Percentiles rank a stretch among this genome's conserved stretches.
Evolutionary conservation across 1,139 yeast species (phyloP).

Genomic region (Kurtzmaniella natalensis): DNA sequence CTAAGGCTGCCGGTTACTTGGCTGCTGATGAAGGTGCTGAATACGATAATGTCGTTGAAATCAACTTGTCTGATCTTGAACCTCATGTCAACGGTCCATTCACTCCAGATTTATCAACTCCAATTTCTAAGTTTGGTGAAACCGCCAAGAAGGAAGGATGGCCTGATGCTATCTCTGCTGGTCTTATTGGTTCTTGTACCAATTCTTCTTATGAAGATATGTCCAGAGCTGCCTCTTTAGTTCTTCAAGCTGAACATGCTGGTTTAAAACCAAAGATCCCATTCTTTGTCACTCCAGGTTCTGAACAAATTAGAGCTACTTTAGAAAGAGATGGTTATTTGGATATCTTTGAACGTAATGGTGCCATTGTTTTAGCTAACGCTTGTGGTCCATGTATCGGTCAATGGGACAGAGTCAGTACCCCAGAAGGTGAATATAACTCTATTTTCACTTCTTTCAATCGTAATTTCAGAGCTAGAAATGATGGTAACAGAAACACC

Average conservation of each 20-base stretch:
- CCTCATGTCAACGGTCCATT: conserved; percentile 94
- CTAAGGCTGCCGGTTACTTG: conserved; percentile 59
- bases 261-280: conserved; percentile 93
- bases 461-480: conserved; percentile 95
- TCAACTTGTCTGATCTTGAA: conserved; percentile 69
- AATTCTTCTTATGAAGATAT: conserved; percentile 97
- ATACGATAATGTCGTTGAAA: conserved; percentile 80
- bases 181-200: conserved; percentile 96
- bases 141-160: conserved; percentile 66
- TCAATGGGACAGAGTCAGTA: conserved; percentile 88
- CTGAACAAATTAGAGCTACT: conserved; percentile 98
- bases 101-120: conserved; percentile 91
- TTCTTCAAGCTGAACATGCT: conserved; percentile 74
- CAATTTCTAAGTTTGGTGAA: conserved; percentile 65
- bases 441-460: conserved; percentile 94
- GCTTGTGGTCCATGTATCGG: conserved; percentile 99
- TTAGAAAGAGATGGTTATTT: conserved; percentile 91
- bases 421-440: conserved; percentile 44
- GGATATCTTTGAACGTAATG: conserved; percentile 73
- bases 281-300: conserved; percentile 94
- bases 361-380: conserved; percentile 89
- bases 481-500: conserved; percentile 95
- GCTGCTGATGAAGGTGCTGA: conserved; percentile 77
- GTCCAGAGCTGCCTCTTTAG: conserved; percentile 89
- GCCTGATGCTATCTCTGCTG: conserved; percentile 82